A percentile compares a stretch with the other conserved stretches of the same genome.
Evolutionary conservation across 768 basidiomycete genomes (phyloP).

Genomic region (Phanerochaete sordida): DNA sequence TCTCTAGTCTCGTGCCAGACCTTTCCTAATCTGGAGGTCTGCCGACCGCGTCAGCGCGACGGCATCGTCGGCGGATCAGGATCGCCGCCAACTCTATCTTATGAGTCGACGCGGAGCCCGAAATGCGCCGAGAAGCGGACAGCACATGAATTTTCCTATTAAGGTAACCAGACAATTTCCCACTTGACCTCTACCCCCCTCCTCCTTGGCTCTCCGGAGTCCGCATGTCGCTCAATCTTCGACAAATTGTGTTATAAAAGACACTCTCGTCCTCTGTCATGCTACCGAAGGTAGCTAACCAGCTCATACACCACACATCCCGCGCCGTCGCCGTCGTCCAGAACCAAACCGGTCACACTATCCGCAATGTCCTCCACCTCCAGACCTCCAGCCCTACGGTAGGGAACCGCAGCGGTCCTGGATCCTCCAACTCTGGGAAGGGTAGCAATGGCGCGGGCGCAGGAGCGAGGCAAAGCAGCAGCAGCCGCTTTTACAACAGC

Average conservation of each 20-base stretch:
- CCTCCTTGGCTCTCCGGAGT: not conserved
- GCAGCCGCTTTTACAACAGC: slow-evolving; percentile 65
- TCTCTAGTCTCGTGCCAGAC: no score
- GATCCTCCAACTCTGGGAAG: slow-evolving; percentile 45
- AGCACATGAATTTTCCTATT: not conserved
- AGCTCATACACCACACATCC: slow-evolving; percentile 69
- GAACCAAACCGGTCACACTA: slow-evolving; percentile 59
- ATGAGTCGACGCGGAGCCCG: not conserved
- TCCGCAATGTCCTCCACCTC: slow-evolving; percentile 75
- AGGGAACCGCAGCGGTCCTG: slow-evolving; percentile 41
- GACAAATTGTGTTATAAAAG: not conserved
- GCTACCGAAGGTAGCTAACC: slow-evolving; percentile 83
- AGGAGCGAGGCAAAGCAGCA: slow-evolving; percentile 69
- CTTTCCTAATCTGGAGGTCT: no score
- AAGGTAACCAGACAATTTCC: not conserved
- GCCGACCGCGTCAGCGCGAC: no score
- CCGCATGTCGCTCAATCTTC: not conserved
- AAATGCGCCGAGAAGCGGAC: slow-evolving; percentile 6
- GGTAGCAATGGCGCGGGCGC: slow-evolving; percentile 59
- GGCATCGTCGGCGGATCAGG: slow-evolving; percentile 2
- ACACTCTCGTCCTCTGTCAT: slow-evolving; percentile 32
- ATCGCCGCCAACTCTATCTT: not conserved
- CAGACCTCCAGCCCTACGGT: slow-evolving; percentile 44
- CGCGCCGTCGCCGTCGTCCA: slow-evolving; percentile 77
- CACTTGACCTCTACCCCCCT: slow-evolving; percentile 1